Evolutionary conservation across 352 stramenopile genomes (phyloP).

Genomic region (Globisporangium rhizosaccharum): DNA sequence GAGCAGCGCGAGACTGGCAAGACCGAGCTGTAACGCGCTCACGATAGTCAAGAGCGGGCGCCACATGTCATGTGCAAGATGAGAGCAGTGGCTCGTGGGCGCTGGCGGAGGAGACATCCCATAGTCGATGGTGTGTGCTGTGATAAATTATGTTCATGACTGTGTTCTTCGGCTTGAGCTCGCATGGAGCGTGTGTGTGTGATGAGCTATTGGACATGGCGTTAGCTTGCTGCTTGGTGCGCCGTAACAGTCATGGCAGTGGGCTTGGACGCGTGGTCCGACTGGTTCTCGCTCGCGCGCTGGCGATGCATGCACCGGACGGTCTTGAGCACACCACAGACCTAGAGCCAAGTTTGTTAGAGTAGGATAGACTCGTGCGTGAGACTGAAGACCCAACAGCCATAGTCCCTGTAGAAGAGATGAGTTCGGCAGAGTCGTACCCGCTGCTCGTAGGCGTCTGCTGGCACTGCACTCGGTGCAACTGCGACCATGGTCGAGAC

Average conservation of each 20-base stretch:
- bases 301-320: slow-evolving; percentile 35
- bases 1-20: not conserved
- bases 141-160: slow-evolving; percentile 12
- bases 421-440: slow-evolving; percentile 9
- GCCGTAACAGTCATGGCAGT: not conserved
- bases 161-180: not conserved
- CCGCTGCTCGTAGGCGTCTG: slow-evolving; percentile 22
- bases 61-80: not conserved
- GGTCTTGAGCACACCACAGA: slow-evolving; percentile 33
- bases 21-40: slow-evolving; percentile 9
- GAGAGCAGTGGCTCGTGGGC: not conserved
- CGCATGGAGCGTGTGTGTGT: not conserved
- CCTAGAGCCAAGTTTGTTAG: slow-evolving; percentile 6
- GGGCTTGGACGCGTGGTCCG: slow-evolving; percentile 4
- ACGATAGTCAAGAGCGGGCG: not conserved
- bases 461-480: slow-evolving; percentile 11
- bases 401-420: not conserved
- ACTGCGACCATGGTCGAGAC: slow-evolving; percentile 65
- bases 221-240: not conserved
- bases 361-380: not conserved
- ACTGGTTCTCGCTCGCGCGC: slow-evolving; percentile 18
- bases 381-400: not conserved
- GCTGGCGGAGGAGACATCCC: too few species aligned
- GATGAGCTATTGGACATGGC: not conserved
- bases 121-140: slow-evolving; percentile 2